A percentile compares a stretch with the other conserved stretches of the same genome.
These are phyloP conservation scores for Globisporangium nagaii DNA, from an alignment of 352 stramenopile species.

Conservation along the genomic window DNA sequence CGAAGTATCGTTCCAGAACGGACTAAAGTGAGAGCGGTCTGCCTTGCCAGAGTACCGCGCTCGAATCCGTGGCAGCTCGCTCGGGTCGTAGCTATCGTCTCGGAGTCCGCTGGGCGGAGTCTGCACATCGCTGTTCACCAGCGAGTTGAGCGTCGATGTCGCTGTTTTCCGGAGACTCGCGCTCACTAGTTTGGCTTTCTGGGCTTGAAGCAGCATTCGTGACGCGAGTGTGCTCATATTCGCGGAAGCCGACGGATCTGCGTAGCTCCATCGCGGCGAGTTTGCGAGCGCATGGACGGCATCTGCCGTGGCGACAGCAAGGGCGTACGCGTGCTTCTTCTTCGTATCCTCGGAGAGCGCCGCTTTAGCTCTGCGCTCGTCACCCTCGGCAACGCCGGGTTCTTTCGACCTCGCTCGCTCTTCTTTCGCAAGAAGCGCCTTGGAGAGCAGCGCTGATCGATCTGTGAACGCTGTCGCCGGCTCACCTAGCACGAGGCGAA, in stretches of 20 bases:
- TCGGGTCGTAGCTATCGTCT: slow-evolving; percentile 5
- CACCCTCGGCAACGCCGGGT: background rate
- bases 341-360: background rate
- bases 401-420: background rate
- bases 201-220: slow-evolving; percentile 26
- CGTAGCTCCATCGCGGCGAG: slow-evolving; percentile 16
- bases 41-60: background rate
- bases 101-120: background rate
- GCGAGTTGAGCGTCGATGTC: slow-evolving; percentile 1
- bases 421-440: background rate
- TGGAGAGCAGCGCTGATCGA: background rate
- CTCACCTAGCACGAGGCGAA: slow-evolving; percentile 29
- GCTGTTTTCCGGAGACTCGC: slow-evolving; percentile 22
- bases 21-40: background rate
- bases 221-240: slow-evolving; percentile 8
- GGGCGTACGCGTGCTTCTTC: background rate
- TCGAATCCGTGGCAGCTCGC: slow-evolving; percentile 7
- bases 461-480: background rate
- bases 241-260: slow-evolving; percentile 18
- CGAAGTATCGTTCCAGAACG: slow-evolving; percentile 5
- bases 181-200: slow-evolving; percentile 32
- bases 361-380: background rate
- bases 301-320: background rate
- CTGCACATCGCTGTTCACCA: background rate
- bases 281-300: slow-evolving; percentile 19